A percentile compares a stretch with the other conserved stretches of the same genome.
Evolutionary conservation across 1,284 basidiomycete genomes (phyloP).

Genomic region (Tilletiaria anomala): DNA sequence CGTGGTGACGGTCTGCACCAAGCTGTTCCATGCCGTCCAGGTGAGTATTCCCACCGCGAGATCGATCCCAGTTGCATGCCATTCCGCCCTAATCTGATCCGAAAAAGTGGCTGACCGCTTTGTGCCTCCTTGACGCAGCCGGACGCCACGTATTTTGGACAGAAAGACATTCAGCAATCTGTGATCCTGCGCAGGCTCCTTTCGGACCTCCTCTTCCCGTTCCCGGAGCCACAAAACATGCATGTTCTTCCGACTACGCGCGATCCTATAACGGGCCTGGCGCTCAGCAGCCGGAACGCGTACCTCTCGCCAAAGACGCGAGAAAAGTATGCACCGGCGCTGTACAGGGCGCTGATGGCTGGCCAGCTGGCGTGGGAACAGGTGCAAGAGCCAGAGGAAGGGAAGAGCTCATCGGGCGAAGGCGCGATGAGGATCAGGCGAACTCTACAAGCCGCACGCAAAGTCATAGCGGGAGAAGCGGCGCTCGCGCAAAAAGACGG

Average conservation of each 20-base stretch:
- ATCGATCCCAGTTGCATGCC: neutral
- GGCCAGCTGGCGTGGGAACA: slow-evolving; percentile 42
- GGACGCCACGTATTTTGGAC: slow-evolving; percentile 83
- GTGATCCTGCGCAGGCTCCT: slow-evolving; percentile 70
- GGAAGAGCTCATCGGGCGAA: neutral
- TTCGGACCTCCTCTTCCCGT: slow-evolving; percentile 62
- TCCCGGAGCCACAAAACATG: slow-evolving; percentile 58
- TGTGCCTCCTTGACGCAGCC: slow-evolving; percentile 47
- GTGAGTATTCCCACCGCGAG: no score
- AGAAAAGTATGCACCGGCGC: slow-evolving; percentile 51
- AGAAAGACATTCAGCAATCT: slow-evolving; percentile 96
- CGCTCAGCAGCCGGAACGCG: slow-evolving; percentile 77
- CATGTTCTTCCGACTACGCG: slow-evolving; percentile 68
- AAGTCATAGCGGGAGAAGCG: slow-evolving; percentile 2
- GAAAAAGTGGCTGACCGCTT: no score
- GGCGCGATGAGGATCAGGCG: neutral
- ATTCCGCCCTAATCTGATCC: neutral
- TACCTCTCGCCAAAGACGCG: slow-evolving; percentile 61
- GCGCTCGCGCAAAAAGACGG: slow-evolving; percentile 37
- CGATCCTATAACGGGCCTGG: slow-evolving; percentile 51
- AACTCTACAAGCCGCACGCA: slow-evolving; percentile 17
- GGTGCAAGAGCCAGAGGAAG: neutral
- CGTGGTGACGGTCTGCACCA: slow-evolving; percentile 86
- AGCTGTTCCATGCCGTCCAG: slow-evolving; percentile 82
- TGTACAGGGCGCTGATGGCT: slow-evolving; percentile 55